A percentile compares a stretch with the other conserved stretches of the same genome.
These are phyloP conservation scores for Zymoseptoria pseudotritici DNA, from an alignment of 2,329 filamentous ascomycete genomes.

Conservation along the genomic window DNA sequence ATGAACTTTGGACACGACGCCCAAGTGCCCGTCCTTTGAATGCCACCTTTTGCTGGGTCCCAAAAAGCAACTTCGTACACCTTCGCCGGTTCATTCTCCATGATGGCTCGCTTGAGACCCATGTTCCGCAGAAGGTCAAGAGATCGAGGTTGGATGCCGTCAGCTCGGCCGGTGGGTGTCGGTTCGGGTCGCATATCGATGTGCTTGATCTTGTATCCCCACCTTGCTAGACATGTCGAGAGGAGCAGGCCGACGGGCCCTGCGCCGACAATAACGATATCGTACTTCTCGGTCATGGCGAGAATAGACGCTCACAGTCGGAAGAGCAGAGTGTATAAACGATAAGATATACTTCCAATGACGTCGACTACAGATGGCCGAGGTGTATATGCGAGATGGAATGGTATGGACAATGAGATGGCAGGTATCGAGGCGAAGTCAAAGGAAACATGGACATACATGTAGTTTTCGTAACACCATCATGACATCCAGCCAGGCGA, in stretches of 20 bases:
- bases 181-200: conserved; percentile 85
- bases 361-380: not conserved
- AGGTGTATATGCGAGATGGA: not conserved
- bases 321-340: not conserved
- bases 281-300: conserved; percentile 44
- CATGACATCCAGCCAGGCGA: conserved; percentile 1
- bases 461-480: conserved; percentile 10
- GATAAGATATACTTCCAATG: not conserved
- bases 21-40: conserved; percentile 61
- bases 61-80: conserved; percentile 68
- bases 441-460: not conserved
- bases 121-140: conserved; percentile 82
- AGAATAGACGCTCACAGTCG: not conserved
- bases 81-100: conserved; percentile 78
- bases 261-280: conserved; percentile 77
- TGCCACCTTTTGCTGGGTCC: conserved; percentile 52
- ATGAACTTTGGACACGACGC: conserved; percentile 81
- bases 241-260: conserved; percentile 83
- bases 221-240: conserved; percentile 78
- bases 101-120: conserved; percentile 79
- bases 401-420: not conserved
- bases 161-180: conserved; percentile 76
- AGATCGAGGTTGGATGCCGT: conserved; percentile 86
- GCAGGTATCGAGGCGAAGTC: not conserved
- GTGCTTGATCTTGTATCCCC: conserved; percentile 93